These are phyloP conservation scores for Immersiporthe knoxdaviesiana DNA, from an alignment of 2,329 filamentous ascomycete species.

Conservation along the genomic window DNA sequence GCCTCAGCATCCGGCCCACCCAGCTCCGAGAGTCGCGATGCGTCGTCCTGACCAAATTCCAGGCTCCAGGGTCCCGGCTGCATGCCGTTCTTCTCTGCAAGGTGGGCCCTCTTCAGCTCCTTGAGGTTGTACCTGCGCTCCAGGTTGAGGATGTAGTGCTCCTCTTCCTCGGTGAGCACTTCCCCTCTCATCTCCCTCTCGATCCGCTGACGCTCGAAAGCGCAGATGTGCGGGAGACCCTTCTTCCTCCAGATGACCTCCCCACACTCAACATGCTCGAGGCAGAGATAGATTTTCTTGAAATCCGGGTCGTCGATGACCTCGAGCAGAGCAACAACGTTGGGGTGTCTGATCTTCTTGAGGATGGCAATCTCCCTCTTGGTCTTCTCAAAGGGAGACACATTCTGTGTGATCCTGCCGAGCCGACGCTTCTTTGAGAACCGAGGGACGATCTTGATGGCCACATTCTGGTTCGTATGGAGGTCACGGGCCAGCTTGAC, in stretches of 20 bases:
- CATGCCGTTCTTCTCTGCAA: conserved; percentile 54
- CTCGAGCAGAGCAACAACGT: conserved; percentile 92
- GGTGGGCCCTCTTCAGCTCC: conserved; percentile 59
- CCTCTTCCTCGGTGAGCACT: conserved; percentile 61
- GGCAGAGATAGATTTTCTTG: conserved; percentile 97
- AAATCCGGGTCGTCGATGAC: conserved; percentile 96
- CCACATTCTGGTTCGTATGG: conserved; percentile 76
- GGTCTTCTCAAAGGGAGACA: conserved; percentile 73
- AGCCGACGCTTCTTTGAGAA: conserved; percentile 92
- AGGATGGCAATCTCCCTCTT: conserved; percentile 97
- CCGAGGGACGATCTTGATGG: conserved; percentile 97
- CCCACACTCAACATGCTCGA: conserved; percentile 92
- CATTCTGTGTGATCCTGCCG: conserved; percentile 71
- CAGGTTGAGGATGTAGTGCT: conserved; percentile 61
- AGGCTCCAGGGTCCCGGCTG: conserved; percentile 74
- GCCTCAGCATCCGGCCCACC: conserved; percentile 47
- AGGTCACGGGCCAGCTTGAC: conserved; percentile 91
- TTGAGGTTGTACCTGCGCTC: conserved; percentile 62
- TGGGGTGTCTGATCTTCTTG: conserved; percentile 97
- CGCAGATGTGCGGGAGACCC: conserved; percentile 79
- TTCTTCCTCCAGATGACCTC: conserved; percentile 95
- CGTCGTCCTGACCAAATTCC: conserved; percentile 65
- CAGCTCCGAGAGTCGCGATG: conserved; percentile 48
- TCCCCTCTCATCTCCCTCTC: conserved; percentile 71
- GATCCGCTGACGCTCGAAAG: conserved; percentile 79